Percentiles rank a stretch among this genome's conserved stretches.
These are phyloP conservation scores for Clonostachys solani DNA, from an alignment of 2,329 filamentous ascomycete species.

Conservation along the genomic window DNA sequence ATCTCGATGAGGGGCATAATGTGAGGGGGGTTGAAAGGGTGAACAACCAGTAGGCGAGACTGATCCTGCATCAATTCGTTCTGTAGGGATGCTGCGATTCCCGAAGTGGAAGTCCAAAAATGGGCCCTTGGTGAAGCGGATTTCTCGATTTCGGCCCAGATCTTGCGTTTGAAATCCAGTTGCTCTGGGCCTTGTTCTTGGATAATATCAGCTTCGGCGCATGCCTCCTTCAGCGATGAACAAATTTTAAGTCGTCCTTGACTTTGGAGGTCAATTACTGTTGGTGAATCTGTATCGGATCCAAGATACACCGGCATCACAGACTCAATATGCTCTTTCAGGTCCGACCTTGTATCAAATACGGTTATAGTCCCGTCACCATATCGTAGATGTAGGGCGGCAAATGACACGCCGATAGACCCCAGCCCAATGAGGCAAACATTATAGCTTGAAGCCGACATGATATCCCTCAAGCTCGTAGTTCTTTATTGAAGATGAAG, in stretches of 20 bases:
- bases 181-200: conserved; percentile 58
- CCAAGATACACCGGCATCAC: conserved; percentile 9
- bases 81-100: conserved; percentile 50
- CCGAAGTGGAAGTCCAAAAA: conserved; percentile 55
- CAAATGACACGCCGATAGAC: conserved; percentile 52
- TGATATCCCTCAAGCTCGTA: too few species aligned
- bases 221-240: conserved; percentile 30
- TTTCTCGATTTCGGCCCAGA: conserved; percentile 46
- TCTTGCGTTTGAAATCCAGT: conserved; percentile 39
- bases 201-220: conserved; percentile 41
- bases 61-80: conserved; percentile 10
- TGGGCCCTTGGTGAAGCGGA: conserved; percentile 36
- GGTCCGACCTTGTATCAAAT: conserved; percentile 43
- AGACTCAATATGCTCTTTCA: conserved; percentile 31
- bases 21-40: conserved; percentile 61
- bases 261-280: background rate
- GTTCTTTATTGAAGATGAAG: too few species aligned
- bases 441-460: background rate
- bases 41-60: conserved; percentile 47
- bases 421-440: conserved; percentile 31
- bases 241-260: conserved; percentile 22
- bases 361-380: conserved; percentile 31
- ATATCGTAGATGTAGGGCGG: conserved; percentile 44
- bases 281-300: conserved; percentile 9
- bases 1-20: conserved; percentile 58